These are phyloP conservation scores for Conringia planisiliqua DNA, from an alignment of 345 rosid genomes.

Conservation along the genomic window DNA sequence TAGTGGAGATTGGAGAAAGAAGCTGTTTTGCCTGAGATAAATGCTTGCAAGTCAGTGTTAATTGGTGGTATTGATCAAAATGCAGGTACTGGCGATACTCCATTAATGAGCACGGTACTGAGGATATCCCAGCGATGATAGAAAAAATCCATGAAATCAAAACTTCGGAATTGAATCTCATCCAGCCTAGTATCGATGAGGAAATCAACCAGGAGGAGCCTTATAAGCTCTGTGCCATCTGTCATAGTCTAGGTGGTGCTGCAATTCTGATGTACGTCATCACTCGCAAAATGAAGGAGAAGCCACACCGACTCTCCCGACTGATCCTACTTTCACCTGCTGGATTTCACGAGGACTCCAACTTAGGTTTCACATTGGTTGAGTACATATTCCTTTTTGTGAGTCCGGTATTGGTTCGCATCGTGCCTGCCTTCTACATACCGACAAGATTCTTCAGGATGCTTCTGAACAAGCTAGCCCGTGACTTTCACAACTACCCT, in stretches of 20 bases:
- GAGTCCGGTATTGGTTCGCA: constrained; percentile 56
- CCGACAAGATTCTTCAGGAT: constrained; percentile 95
- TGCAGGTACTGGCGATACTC: constrained; percentile 93
- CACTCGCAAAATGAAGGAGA: constrained; percentile 58
- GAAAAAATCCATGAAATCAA: constrained; percentile 89
- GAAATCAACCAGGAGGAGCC: constrained; percentile 59
- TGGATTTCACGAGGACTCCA: constrained; percentile 88
- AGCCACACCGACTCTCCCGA: constrained; percentile 84
- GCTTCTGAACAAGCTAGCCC: constrained; percentile 89
- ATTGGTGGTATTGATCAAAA: constrained; percentile 4
- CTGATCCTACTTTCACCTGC: constrained; percentile 85
- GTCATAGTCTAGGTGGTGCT: constrained; percentile 98
- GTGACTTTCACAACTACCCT: constrained; percentile 93
- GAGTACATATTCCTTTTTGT: constrained; percentile 55
- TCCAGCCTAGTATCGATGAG: constrained; percentile 53
- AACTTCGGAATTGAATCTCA: constrained; percentile 67
- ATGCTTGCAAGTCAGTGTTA: constrained; percentile 7
- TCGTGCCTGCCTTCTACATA: constrained; percentile 86
- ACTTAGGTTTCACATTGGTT: constrained; percentile 46
- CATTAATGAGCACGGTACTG: constrained; percentile 86
- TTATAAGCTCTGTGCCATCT: constrained; percentile 82
- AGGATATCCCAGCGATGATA: constrained; percentile 93
- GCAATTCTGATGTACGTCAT: constrained; percentile 76
- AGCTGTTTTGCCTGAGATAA: not conserved
- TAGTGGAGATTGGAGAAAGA: not conserved